Base-by-base conservation (phyloP, 1,139 yeast genomes). In the Eremothecium coryli region DNA sequence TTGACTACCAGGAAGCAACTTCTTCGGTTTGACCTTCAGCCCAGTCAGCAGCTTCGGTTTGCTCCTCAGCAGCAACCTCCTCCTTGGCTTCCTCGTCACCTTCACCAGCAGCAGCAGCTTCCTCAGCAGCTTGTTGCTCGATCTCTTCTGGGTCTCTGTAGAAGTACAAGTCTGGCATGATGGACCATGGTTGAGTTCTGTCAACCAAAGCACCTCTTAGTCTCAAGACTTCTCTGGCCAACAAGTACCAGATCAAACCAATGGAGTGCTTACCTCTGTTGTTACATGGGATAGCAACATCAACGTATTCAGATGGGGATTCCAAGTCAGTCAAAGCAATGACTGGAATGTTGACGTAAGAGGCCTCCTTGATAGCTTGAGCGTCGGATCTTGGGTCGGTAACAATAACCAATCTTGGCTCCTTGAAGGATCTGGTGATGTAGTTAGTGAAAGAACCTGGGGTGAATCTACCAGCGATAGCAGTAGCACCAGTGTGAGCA, bases 381-480 rank as follows among this genome's bases (percentile, higher is more conserved):
- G 95, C 82, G 66, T 90, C 98, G 59, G 97, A 88, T 78, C 98
- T 90, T 76, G 99, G 98, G 76, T 90, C 98, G 62, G 98, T 90
- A 63, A 90, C 98, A 62, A 90, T 75, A 68, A 90, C 86, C 68
- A 93, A 80, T 77, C 98, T 85, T 79, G 99, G 99, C 76, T 93
- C 99, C 77, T 88, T 90, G 95, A 90, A 93, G 60, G 97, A 85
- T 74, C 97, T 93, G 72, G 98, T 93, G 78, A 88, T 90, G 78
- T 93, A 93, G 78, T 93, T 93, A 69, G 99, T 93, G 88, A 93
- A 93, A 78, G 84, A 81, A 82, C 99, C 99, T 72, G 99, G 99
- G 61, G 98, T 93, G 86, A 93, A 93, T 76, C 99, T 88, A 72
- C 98, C 98, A 60, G 98, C 98, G 73, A 93, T 88, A 69, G 98